These are phyloP conservation scores for Torrubiella hemipterigena DNA, from an alignment of 2,329 filamentous ascomycete species.

Conservation along the genomic window DNA sequence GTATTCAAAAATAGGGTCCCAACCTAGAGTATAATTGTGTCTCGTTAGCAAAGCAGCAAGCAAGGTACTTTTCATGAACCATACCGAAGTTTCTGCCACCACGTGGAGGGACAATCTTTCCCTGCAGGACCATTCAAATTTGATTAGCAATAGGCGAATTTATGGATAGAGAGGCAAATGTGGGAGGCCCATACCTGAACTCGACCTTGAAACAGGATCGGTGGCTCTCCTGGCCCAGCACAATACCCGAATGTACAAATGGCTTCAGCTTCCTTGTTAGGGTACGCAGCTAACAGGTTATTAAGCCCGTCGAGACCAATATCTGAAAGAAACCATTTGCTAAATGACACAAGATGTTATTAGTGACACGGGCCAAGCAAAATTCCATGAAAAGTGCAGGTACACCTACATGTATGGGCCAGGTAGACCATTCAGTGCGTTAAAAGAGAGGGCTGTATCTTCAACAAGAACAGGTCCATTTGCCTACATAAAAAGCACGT, in stretches of 20 bases:
- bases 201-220: constrained; percentile 81
- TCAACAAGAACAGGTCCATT: constrained; percentile 86
- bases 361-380: not conserved
- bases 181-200: constrained; percentile 55
- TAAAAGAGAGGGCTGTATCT: constrained; percentile 90
- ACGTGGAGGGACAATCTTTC: constrained; percentile 74
- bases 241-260: constrained; percentile 95
- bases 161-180: no score
- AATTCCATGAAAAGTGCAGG: not conserved
- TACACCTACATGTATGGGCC: constrained; percentile 81
- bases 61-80: constrained; percentile 16
- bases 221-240: constrained; percentile 70
- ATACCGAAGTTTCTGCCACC: constrained; percentile 75
- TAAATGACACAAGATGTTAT: constrained; percentile 24
- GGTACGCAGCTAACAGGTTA: constrained; percentile 77
- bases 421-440: constrained; percentile 79
- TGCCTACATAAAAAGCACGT: no score
- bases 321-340: constrained; percentile 85
- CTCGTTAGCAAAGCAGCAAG: constrained; percentile 1
- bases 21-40: constrained; percentile 43
- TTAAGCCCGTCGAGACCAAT: constrained; percentile 80
- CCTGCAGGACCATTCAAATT: constrained; percentile 17
- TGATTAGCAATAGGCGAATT: constrained; percentile 4
- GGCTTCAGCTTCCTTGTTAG: constrained; percentile 83
- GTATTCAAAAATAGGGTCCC: constrained; percentile 95